Conservation (phyloP, 768 basidiomycete genomes). For the Calocybe cyanea region DNA sequence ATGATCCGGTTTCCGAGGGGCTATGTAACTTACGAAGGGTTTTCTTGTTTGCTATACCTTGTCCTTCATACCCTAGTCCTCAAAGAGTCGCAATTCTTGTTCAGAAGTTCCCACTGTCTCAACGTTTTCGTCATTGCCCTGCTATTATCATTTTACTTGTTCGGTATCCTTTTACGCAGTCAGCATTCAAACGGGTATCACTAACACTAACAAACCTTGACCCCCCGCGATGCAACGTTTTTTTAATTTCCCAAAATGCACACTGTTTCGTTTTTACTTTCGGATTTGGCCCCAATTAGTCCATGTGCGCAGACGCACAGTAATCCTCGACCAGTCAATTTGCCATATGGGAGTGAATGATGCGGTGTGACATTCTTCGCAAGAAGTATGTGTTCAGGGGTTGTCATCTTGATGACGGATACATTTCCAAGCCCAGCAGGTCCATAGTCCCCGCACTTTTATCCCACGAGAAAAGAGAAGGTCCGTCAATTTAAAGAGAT, state of each 20-base stretch:
- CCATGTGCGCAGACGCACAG: slow-evolving; percentile 8
- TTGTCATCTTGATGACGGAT: slow-evolving; percentile 3
- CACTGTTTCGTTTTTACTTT: slow-evolving; percentile 4
- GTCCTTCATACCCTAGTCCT: too few relatives aligned
- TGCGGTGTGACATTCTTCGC: slow-evolving; percentile 10
- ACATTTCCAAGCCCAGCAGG: slow-evolving; percentile 2
- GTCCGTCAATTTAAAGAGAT: neutral
- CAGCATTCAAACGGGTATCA: too few relatives aligned
- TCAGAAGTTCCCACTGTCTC: too few relatives aligned
- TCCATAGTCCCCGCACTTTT: slow-evolving; percentile 12
- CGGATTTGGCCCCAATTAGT: slow-evolving; percentile 16
- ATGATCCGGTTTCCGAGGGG: slow-evolving; percentile 42
- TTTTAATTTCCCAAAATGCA: slow-evolving; percentile 39
- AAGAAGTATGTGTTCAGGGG: neutral
- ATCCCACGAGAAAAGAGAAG: slow-evolving; percentile 5
- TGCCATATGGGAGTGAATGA: slow-evolving; percentile 14
- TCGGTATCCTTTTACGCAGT: neutral
- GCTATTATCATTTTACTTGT: too few relatives aligned
- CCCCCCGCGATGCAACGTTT: slow-evolving; percentile 44
- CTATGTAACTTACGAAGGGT: slow-evolving; percentile 3
- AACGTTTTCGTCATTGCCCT: too few relatives aligned
- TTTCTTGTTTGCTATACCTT: neutral
- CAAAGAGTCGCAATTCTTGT: neutral
- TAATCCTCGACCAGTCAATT: slow-evolving; percentile 7
- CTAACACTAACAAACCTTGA: too few relatives aligned